Evolutionary conservation across 1,139 yeast genomes (phyloP), one percentile per base, ranked within the genome.

Genomic region (Hansenula sp.): DNA sequence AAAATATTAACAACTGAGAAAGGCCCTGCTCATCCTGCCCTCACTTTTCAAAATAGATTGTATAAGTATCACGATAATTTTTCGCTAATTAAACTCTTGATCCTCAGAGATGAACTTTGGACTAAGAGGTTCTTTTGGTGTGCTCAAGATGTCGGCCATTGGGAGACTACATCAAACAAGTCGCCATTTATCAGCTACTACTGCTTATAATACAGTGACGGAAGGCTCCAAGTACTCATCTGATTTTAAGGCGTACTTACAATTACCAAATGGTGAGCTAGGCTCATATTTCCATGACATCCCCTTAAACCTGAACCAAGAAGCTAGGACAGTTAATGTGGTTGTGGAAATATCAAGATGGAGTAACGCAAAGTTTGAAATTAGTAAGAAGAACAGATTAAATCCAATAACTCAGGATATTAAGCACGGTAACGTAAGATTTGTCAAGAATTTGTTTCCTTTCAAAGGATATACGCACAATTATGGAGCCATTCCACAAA

Each of bases 401-500:
- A 93, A 93, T 71, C 99, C 99, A 49, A 91, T 93, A 51, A 74
- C 85, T 33, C 99, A 93, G 71, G 99, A 93, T 67, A 81, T 84
- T 53, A 91, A 91, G 71, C 89, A 90, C 67, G 96, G 96, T 38
- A 80, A 88, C 66, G 77, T 89, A 55, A 74, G 94, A 66, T 85
- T 82, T 59, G 94, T 91, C 43, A 83, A 94, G 67, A 93, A 93
- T 76, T 75, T 94, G 52, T 91, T 88, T 77, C 99, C 99, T 30
- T 94, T 84, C 74, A 91, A 88, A 63, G 99, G 99, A 25, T 91
- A 91, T 70, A 89, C 93, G 51, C 96, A 88, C 70, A 91, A 91
- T 70, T 91, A 91, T 65, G 98, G 99, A 51, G 97, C 98, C n/a
- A 77, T 93, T 66, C 97, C 99, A 40, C 98, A 91, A 71, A 93